Evolutionary conservation across 164 flowering plant genomes (phyloP), one percentile per base, ranked within the genome.

Genomic region (Nelumbo lutea): DNA sequence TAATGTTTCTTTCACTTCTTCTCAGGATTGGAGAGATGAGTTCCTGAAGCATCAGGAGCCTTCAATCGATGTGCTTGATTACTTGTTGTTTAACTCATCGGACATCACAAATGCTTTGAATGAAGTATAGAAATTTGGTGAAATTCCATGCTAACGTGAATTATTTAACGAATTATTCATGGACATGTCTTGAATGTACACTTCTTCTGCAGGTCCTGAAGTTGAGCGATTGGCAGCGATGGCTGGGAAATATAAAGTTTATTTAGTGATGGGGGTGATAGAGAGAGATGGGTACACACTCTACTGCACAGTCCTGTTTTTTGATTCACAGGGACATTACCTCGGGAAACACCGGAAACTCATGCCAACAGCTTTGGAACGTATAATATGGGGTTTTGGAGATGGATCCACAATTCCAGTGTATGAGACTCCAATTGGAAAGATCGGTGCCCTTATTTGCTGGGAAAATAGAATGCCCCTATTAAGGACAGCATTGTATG

Each of bases 401-500:
- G 94, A 89, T 78, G 94, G 94, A 42, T 89, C 94, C 2, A 89
- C 90, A 9, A 83, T 89, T 66, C 91, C 91, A 0, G 90, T 89
- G 61, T 84, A 76, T 72, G 91, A 89, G 14, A 89, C 91, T 67
- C 79, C 88, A 9, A 61, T 87, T 68, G 93, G 93, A 27, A 87
- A 87, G 68, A 83, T 87, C 9, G 93, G 94, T 70, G 94, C 88
- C 66, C 89, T 86, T 48, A 83, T 89, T 66, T 89, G 91, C 70
- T 89, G 94, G 94, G 94, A 89, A 70, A 89, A 89, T 58, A 79
- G 81, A 71, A 89, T 89, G 94, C 94, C 94, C 14, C 86, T 87
- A 52, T 76, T 87, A 43, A 83, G 94, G 71, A 85, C 88, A 50
- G 91, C 94, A 41, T 79, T 88, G 91, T 88, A 85, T 83, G 94